phyloP scores from a whole-genome alignment of 2,329 filamentous ascomycete genomes.

The Pyrenochaeta sp. region DNA sequence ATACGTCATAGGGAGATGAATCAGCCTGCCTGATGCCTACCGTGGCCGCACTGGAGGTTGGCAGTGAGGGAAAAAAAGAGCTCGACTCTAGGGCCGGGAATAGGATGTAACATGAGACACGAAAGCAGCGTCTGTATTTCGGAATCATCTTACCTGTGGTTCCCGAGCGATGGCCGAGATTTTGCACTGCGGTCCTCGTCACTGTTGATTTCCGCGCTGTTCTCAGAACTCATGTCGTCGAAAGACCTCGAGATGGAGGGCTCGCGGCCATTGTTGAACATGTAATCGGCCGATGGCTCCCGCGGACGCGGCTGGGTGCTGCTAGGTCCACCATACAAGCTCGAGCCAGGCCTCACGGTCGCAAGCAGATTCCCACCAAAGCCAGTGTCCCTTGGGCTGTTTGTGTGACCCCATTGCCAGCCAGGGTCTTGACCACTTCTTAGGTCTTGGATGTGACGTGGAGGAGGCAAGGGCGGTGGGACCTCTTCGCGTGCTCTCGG shows the following conservation, averaged over 20 bases:
- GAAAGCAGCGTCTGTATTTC: conserved; percentile 1
- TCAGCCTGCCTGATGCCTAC: no score
- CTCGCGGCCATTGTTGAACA: conserved; percentile 47
- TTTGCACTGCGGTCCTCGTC: conserved; percentile 49
- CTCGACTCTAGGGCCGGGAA: neutral
- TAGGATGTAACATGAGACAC: conserved; percentile 6
- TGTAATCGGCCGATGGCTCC: conserved; percentile 38
- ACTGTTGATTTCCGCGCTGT: conserved; percentile 36
- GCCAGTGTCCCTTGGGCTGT: conserved; percentile 59
- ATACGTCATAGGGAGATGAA: neutral
- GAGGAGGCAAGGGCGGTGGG: conserved; percentile 72
- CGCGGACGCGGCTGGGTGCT: conserved; percentile 30
- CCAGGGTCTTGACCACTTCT: conserved; percentile 66
- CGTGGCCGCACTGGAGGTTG: neutral
- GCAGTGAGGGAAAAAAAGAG: neutral
- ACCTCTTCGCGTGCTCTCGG: conserved; percentile 63
- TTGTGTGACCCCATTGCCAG: conserved; percentile 70
- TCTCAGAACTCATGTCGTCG: conserved; percentile 47
- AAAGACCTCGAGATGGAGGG: conserved; percentile 50
- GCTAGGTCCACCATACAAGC: conserved; percentile 51
- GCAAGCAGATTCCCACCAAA: conserved; percentile 56
- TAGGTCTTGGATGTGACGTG: conserved; percentile 66
- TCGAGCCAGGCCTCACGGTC: conserved; percentile 58
- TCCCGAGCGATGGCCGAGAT: conserved; percentile 48
- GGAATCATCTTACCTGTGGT: conserved; percentile 52